A percentile compares a stretch with the other conserved stretches of the same genome.
Evolutionary conservation across 2,329 filamentous ascomycete genomes (phyloP).

Genomic region (Fusarium sp.): DNA sequence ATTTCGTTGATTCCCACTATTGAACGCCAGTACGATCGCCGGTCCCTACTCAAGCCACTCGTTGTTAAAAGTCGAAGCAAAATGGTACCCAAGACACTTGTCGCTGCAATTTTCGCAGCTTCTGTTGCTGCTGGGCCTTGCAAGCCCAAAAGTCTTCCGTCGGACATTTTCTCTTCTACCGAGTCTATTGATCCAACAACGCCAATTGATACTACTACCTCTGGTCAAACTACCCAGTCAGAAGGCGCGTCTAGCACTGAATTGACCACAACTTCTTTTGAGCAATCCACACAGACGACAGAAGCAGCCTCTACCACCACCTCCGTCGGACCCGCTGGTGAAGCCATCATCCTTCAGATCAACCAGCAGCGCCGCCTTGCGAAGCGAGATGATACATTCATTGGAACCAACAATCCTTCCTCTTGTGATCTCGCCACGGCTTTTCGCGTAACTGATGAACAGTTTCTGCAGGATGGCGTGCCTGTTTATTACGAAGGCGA

Average conservation of each 20-base stretch:
- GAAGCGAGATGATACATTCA: background rate
- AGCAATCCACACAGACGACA: background rate
- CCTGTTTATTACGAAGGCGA: background rate
- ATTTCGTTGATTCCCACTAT: background rate
- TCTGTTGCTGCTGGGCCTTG: slow-evolving; percentile 8
- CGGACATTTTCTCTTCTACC: background rate
- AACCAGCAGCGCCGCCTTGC: background rate
- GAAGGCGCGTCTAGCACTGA: background rate
- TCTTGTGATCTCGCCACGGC: background rate
- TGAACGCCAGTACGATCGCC: background rate
- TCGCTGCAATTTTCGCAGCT: background rate
- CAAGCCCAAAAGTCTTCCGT: background rate
- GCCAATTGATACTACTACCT: background rate
- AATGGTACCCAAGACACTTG: background rate
- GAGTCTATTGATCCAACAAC: background rate
- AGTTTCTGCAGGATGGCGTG: background rate
- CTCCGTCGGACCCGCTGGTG: background rate
- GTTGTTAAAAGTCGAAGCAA: background rate
- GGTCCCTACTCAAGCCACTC: background rate
- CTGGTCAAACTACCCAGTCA: background rate
- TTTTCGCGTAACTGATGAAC: background rate
- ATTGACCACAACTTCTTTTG: background rate
- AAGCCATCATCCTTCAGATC: background rate
- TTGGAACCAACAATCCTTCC: background rate
- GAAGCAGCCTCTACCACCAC: background rate